A percentile compares a stretch with the other conserved stretches of the same genome.
These are phyloP conservation scores for Leptographium procerum DNA, from an alignment of 2,329 filamentous ascomycete genomes.

Conservation along the genomic window DNA sequence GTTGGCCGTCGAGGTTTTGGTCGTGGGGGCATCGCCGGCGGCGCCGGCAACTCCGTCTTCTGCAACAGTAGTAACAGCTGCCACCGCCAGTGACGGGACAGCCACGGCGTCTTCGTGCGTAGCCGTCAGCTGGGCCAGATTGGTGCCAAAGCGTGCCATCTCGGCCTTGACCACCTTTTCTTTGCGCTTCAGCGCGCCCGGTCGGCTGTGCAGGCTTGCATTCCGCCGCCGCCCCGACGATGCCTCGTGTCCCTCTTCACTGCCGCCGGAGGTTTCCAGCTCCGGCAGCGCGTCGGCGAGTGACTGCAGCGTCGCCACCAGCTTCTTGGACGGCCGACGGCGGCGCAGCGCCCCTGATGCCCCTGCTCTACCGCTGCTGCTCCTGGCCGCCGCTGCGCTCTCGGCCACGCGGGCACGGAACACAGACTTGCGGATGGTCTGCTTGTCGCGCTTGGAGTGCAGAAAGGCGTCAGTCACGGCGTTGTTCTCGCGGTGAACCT, in stretches of 20 bases:
- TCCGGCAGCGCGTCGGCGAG: constrained; percentile 74
- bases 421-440: constrained; percentile 65
- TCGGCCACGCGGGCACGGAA: constrained; percentile 71
- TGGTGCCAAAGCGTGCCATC: constrained; percentile 72
- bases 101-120: constrained; percentile 13
- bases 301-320: constrained; percentile 61
- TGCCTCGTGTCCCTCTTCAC: constrained; percentile 14
- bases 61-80: not conserved
- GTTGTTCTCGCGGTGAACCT: constrained; percentile 39
- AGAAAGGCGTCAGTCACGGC: constrained; percentile 47
- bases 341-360: constrained; percentile 34
- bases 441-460: constrained; percentile 73
- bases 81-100: constrained; percentile 1
- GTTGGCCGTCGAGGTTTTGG: constrained; percentile 33
- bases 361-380: not conserved
- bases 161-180: constrained; percentile 70
- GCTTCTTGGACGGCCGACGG: constrained; percentile 62
- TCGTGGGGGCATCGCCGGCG: constrained; percentile 8
- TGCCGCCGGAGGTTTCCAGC: constrained; percentile 29
- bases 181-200: constrained; percentile 73
- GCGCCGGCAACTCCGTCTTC: constrained; percentile 4
- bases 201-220: constrained; percentile 57
- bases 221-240: constrained; percentile 10
- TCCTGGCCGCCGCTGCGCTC: constrained; percentile 17
- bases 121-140: constrained; percentile 61